Base-by-base conservation (phyloP, 169 alveolate genomes). In the Eimeria acervulina region DNA sequence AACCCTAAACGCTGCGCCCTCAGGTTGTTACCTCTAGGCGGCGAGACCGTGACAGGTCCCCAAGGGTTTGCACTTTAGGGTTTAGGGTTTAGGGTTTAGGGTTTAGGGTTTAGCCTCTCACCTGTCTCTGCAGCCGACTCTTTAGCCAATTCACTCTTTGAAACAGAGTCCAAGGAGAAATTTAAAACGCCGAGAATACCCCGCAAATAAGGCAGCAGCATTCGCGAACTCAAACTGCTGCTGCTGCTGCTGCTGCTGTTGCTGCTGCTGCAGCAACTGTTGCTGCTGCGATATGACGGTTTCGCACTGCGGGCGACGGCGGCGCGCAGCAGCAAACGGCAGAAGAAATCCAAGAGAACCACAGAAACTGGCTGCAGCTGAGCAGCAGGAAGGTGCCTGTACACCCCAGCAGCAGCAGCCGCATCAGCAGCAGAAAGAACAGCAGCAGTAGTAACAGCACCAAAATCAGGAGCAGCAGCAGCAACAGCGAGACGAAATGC, bases 321-420 rank as follows among this genome's bases (percentile, higher is more conserved):
- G 17, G 74, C 76, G 91, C 76, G 91, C 91, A 83, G 91, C 91
- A 83, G 74, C 91, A 83, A 23, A n/a, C 76, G 76, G n/a, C 76
- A 47, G 91, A 51, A 47, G 74, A 52, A 47, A 51, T 47, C 74
- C 44, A 52, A 12, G 6, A 83, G 44, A 3, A 47, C 91, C 38
- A 83, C 91, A 8, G 74, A 52, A 36, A 83, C 70, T 1, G 74
- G 91, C 74, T 51, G 91, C 70, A 83, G 47, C 91, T 47, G 76
- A 15, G 74, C 74, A 51, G 91, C 76, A 52, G 91, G 76, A 66
- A 83, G 76, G 52, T 51, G 74, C 23, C 70, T 52, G 91, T 83
- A 83, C 70, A 72, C 83, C 83, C 40, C 33, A 83, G 74, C 74
- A 52, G 47, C 70, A 51, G 5, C 55, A 47, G 90, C 90, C n/a